Base-by-base conservation (phyloP, 257 asterid species). In the Solanum acaule region DNA sequence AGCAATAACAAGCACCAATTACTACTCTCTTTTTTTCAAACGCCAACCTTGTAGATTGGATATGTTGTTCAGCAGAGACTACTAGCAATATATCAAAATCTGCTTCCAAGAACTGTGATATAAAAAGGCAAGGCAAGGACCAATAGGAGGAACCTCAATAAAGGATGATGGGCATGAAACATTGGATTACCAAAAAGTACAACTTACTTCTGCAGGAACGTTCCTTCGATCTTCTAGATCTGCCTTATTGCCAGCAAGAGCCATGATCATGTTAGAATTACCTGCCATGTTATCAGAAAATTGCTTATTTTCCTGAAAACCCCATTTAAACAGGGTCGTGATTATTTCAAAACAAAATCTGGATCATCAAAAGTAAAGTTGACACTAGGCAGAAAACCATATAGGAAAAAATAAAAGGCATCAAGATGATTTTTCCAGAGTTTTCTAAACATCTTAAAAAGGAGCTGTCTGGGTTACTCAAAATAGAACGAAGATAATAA, bases 231-330 rank as follows among this genome's bases (percentile, higher is more conserved):
- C 98, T 91, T 94, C 98, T 67, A 96, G 94, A 91, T 96, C 99
- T 88, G 94, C 94, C 93, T 96, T 96, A 89, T 96, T 95, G 82
- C 99, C 98, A 44, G 99, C 97, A 89, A 96, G 95, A 88, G 99
- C 98, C 96, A 95, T 89, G 87, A 96, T 95, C 96, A 95, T 93
- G 91, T 95, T 95, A 9, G 98, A 94, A 90, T 94, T 96, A 89
- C 98, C 99, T 95, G 88, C 82, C 77, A 63, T 61, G 14, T 83
- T 31, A 38, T 77, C 71, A 88, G 38, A 20, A 8, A 52, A 88
- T 68, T 65, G 25, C 79, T 59, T 85, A 37, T 46, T 49, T 20
- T 34, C 67, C 61, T 13, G 29, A 77, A 86, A 61, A 56, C 29
- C 75, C 44, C 34, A 7, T 37, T 33, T 35, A 79, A 44, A 16